Conservation (phyloP, 202 grass and related monocot genomes). For the Setaria viridis region DNA sequence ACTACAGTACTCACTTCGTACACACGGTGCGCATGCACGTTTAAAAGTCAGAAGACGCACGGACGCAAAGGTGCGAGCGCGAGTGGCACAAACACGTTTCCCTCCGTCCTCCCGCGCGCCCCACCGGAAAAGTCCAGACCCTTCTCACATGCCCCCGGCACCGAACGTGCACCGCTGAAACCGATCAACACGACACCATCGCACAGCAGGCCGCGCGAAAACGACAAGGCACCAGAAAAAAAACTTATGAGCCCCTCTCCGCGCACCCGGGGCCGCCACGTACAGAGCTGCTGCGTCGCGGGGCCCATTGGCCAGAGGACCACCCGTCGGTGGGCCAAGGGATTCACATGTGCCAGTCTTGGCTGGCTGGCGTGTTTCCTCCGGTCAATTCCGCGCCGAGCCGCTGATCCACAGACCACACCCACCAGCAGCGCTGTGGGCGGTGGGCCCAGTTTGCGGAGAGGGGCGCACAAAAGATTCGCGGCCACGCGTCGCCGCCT, state of each 20-base stretch:
- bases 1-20: not conserved
- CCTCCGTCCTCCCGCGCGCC: not conserved
- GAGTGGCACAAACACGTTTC: not conserved
- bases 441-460: not conserved
- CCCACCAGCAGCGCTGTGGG: too few species aligned
- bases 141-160: not conserved
- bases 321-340: not conserved
- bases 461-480: not conserved
- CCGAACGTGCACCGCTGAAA: not conserved
- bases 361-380: too few species aligned
- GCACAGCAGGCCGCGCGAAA: not conserved
- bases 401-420: too few species aligned
- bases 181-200: not conserved
- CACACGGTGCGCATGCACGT: not conserved
- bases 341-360: too few species aligned
- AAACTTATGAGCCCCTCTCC: too few species aligned
- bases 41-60: not conserved
- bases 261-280: not conserved
- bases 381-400: not conserved
- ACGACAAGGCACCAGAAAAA: not conserved
- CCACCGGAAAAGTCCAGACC: not conserved
- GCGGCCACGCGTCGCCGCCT: conserved; percentile 23
- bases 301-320: too few species aligned
- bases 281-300: not conserved
- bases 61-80: not conserved